Conservation (phyloP, 768 basidiomycete species). For the Collybia sp. region DNA sequence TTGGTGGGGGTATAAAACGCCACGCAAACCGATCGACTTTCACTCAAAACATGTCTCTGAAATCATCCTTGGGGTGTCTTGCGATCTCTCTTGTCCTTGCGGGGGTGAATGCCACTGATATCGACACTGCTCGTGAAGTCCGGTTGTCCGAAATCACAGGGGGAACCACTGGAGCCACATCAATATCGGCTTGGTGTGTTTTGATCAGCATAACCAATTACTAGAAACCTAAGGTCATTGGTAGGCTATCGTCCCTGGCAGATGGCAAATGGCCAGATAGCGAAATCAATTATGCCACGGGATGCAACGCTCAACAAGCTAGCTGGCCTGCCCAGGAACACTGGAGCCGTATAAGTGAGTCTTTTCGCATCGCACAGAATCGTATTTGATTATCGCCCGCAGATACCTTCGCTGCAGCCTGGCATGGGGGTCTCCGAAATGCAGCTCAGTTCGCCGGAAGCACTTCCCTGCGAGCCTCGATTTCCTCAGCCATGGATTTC, state of each 20-base stretch:
- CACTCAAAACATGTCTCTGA: no score
- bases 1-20: no score
- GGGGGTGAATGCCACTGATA: slow-evolving; percentile 16
- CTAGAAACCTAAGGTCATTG: background rate
- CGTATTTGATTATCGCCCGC: background rate
- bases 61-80: no score
- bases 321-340: slow-evolving; percentile 57
- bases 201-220: background rate
- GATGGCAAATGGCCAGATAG: slow-evolving; percentile 38
- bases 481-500: slow-evolving; percentile 37
- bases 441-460: slow-evolving; percentile 31
- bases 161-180: slow-evolving; percentile 31
- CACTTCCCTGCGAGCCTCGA: slow-evolving; percentile 23
- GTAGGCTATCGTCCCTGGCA: slow-evolving; percentile 13
- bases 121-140: slow-evolving; percentile 29
- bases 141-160: slow-evolving; percentile 34
- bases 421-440: slow-evolving; percentile 40
- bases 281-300: slow-evolving; percentile 44
- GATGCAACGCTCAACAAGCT: slow-evolving; percentile 44
- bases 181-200: slow-evolving; percentile 35
- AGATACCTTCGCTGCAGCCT: slow-evolving; percentile 47
- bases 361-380: background rate
- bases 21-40: no score
- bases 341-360: slow-evolving; percentile 39
- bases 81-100: background rate